Percentiles rank a stretch among this genome's conserved stretches.
phyloP scores from a whole-genome alignment of 352 stramenopile species.

The Thraustochytrium sp. region DNA sequence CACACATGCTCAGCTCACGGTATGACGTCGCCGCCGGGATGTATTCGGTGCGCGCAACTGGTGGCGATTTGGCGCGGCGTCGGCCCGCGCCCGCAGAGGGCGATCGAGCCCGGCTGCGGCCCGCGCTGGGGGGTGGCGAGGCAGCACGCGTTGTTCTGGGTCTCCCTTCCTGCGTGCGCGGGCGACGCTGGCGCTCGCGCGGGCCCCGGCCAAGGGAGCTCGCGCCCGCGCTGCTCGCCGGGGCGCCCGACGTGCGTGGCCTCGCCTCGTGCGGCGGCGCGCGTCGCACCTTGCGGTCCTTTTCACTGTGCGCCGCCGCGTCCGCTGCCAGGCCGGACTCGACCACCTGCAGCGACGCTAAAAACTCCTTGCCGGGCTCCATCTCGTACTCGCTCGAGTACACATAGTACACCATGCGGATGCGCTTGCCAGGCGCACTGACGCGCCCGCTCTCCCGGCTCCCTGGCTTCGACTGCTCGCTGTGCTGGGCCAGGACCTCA shows the following conservation, averaged over 20 bases:
- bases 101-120: neutral
- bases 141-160: too few species aligned
- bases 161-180: too few species aligned
- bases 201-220: too few species aligned
- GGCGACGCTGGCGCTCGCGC: too few species aligned
- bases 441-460: too few species aligned
- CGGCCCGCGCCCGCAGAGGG: neutral
- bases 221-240: too few species aligned
- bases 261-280: neutral
- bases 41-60: neutral
- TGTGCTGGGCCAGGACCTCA: too few species aligned
- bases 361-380: neutral
- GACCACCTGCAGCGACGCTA: neutral
- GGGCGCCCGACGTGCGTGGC: neutral
- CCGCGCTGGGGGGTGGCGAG: too few species aligned
- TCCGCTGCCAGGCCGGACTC: neutral
- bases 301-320: neutral
- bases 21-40: constrained; percentile 14
- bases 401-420: constrained; percentile 42
- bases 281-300: neutral
- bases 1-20: neutral
- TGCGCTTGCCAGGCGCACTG: too few species aligned
- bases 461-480: too few species aligned
- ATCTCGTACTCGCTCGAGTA: constrained; percentile 30
- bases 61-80: neutral